Evolutionary conservation across 192 early-diverging fungal species (phyloP).

Genomic region (Mortierella hygrophila): DNA sequence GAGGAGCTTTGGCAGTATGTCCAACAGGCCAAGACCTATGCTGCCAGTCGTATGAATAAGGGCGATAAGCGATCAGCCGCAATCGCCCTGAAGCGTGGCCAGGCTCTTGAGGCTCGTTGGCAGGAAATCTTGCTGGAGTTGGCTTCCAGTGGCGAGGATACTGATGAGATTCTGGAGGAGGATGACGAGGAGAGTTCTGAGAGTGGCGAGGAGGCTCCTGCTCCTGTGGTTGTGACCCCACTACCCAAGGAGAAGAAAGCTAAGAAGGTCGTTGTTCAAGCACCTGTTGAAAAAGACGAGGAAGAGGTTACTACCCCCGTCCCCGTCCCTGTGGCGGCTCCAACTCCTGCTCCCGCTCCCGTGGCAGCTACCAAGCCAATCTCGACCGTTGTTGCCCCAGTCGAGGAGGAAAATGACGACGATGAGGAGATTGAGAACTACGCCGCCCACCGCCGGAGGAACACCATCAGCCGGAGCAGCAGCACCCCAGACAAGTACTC

Average conservation of each 20-base stretch:
- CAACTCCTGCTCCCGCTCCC: not conserved
- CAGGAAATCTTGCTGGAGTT: slow-evolving; percentile 47
- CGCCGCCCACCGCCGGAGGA: slow-evolving; percentile 21
- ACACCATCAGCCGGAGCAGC: slow-evolving; percentile 31
- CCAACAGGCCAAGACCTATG: slow-evolving; percentile 51
- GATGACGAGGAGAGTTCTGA: slow-evolving; percentile 17
- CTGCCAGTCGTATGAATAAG: slow-evolving; percentile 49
- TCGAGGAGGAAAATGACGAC: slow-evolving; percentile 25
- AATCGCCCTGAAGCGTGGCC: slow-evolving; percentile 42
- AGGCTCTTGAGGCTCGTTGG: slow-evolving; percentile 42
- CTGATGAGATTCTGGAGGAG: slow-evolving; percentile 41
- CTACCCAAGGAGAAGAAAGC: not conserved
- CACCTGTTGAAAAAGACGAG: slow-evolving; percentile 1
- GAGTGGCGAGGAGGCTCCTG: not conserved
- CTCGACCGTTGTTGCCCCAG: not conserved
- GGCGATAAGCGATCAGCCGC: slow-evolving; percentile 49
- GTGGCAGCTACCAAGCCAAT: not conserved
- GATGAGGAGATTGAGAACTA: slow-evolving; percentile 35
- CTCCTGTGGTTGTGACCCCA: not conserved
- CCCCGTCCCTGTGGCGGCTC: not conserved
- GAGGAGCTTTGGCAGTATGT: slow-evolving; percentile 54
- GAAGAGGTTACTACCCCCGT: not conserved
- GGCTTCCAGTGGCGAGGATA: slow-evolving; percentile 38
- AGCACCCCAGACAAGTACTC: slow-evolving; percentile 48
- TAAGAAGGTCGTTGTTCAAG: slow-evolving; percentile 10